These are phyloP conservation scores for Rhodotorula kratochvilovae DNA, from an alignment of 768 basidiomycete species.

Conservation along the genomic window DNA sequence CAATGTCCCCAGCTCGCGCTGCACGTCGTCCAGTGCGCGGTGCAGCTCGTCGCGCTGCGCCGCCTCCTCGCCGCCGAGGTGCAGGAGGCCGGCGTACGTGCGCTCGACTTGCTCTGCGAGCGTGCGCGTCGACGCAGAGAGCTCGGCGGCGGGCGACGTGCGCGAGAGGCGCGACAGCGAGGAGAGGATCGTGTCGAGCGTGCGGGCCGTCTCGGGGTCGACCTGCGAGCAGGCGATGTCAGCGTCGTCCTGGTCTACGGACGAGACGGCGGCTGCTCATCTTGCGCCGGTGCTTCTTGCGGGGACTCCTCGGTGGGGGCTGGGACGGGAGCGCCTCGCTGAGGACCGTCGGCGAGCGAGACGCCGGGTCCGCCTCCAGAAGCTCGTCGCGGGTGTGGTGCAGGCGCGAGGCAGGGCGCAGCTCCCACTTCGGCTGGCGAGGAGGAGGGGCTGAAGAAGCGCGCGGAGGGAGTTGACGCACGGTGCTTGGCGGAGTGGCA, in stretches of 20 bases:
- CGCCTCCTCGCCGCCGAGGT: background rate
- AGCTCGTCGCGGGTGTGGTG: too few relatives aligned
- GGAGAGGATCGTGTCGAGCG: slow-evolving; percentile 1
- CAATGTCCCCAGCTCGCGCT: background rate
- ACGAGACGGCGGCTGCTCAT: background rate
- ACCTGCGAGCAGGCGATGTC: background rate
- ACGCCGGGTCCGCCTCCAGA: background rate
- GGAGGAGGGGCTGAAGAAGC: too few relatives aligned
- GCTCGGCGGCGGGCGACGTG: background rate
- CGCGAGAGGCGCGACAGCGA: background rate
- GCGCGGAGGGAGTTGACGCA: background rate
- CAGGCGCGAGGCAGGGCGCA: background rate
- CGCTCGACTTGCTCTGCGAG: background rate
- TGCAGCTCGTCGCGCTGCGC: background rate
- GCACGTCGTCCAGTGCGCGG: background rate
- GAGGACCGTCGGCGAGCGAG: background rate
- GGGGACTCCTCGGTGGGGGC: background rate
- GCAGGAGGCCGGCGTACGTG: background rate
- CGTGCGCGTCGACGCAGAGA: background rate
- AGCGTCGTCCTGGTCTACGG: background rate
- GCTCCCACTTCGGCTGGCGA: too few relatives aligned
- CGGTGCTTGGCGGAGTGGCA: too few relatives aligned
- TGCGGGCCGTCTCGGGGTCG: background rate
- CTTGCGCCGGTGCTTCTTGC: background rate
- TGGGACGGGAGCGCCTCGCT: background rate